A percentile compares a stretch with the other conserved stretches of the same genome.
These are phyloP conservation scores for Termitomyces sp. DNA, from an alignment of 768 basidiomycete genomes.

Conservation along the genomic window DNA sequence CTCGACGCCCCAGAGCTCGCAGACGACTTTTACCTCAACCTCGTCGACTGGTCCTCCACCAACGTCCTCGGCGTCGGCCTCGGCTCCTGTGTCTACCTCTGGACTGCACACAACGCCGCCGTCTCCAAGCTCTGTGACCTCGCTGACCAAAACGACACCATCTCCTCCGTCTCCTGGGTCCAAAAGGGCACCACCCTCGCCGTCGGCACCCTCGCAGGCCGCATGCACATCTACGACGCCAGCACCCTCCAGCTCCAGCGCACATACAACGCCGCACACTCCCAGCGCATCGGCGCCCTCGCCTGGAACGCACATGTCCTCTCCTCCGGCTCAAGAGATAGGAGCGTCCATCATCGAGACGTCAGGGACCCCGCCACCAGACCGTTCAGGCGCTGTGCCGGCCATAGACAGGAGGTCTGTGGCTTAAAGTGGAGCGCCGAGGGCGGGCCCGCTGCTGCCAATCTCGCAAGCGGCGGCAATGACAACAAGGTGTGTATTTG, in stretches of 20 bases:
- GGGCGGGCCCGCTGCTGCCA: slow-evolving; percentile 37
- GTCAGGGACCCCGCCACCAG: slow-evolving; percentile 66
- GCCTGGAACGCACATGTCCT: slow-evolving; percentile 92
- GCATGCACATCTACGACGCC: slow-evolving; percentile 93
- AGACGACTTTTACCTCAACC: slow-evolving; percentile 97
- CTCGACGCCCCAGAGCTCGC: slow-evolving; percentile 96
- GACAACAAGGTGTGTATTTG: slow-evolving; percentile 99
- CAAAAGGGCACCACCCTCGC: slow-evolving; percentile 90
- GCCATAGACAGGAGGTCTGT: slow-evolving; percentile 93
- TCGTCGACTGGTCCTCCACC: slow-evolving; percentile 95
- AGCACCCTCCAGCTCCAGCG: slow-evolving; percentile 69
- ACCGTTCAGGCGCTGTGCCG: slow-evolving; percentile 70
- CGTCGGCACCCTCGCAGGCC: slow-evolving; percentile 87
- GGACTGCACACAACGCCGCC: slow-evolving; percentile 91
- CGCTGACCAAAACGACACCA: slow-evolving; percentile 57
- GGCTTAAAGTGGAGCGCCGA: slow-evolving; percentile 82
- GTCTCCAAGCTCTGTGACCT: slow-evolving; percentile 93
- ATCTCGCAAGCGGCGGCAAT: slow-evolving; percentile 92
- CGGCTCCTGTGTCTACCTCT: slow-evolving; percentile 90
- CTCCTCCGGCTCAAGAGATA: slow-evolving; percentile 88
- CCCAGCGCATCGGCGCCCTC: slow-evolving; percentile 87
- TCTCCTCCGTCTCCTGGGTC: slow-evolving; percentile 93
- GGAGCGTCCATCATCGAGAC: slow-evolving; percentile 89
- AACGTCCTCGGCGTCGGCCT: slow-evolving; percentile 95
- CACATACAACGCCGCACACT: slow-evolving; percentile 82